These are phyloP conservation scores for Fusarium stilboides DNA, from an alignment of 2,329 filamentous ascomycete genomes.

Conservation along the genomic window DNA sequence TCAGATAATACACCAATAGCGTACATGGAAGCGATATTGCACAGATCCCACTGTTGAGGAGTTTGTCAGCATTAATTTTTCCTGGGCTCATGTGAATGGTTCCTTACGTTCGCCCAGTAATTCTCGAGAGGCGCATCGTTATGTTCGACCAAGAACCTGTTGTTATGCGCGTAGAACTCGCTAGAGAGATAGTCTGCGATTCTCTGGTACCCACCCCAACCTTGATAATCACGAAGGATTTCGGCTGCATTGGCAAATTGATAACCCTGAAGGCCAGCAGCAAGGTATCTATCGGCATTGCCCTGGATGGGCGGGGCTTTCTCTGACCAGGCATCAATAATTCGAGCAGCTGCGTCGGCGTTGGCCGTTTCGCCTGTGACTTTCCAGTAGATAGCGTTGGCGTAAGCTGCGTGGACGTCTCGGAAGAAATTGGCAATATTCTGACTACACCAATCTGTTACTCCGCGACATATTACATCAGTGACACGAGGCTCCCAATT, in stretches of 20 bases:
- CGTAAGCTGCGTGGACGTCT: neutral
- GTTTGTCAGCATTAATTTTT: conserved; percentile 1
- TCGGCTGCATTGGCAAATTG: conserved; percentile 64
- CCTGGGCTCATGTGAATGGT: too few relatives aligned
- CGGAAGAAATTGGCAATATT: neutral
- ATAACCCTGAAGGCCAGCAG: conserved; percentile 62
- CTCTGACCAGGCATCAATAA: conserved; percentile 58
- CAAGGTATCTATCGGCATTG: conserved; percentile 56
- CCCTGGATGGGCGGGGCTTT: conserved; percentile 55
- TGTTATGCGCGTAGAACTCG: conserved; percentile 3
- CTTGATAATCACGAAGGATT: conserved; percentile 55
- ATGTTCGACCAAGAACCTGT: conserved; percentile 22
- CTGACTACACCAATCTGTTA: neutral
- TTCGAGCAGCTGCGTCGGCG: conserved; percentile 55
- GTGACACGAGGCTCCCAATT: neutral
- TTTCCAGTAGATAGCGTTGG: conserved; percentile 57
- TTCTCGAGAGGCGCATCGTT: conserved; percentile 14
- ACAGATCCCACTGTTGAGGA: conserved; percentile 34
- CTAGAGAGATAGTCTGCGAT: neutral
- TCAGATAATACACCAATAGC: conserved; percentile 29
- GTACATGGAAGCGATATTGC: conserved; percentile 30
- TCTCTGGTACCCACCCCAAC: conserved; percentile 45
- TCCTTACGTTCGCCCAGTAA: conserved; percentile 22
- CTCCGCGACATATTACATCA: neutral
- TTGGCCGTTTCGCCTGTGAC: conserved; percentile 55